These are phyloP conservation scores for Fagus crenata DNA, from an alignment of 306 rosid species.

Conservation along the genomic window DNA sequence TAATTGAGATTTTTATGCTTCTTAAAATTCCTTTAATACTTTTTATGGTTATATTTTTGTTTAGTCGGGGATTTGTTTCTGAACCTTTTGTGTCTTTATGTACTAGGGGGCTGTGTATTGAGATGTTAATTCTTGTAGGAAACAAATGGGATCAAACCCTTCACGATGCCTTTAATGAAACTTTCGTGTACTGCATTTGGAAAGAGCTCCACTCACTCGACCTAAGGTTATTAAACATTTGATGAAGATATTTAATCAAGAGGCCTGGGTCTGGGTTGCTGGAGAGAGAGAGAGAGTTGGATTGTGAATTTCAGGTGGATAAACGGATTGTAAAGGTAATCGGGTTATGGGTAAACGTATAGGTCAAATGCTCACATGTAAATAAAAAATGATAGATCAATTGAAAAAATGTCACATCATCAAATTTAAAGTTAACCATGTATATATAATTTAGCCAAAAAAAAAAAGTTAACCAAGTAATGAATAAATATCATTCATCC, in stretches of 20 bases:
- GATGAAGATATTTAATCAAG: constrained; percentile 78
- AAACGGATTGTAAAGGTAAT: no score
- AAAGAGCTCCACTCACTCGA: constrained; percentile 87
- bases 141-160: constrained; percentile 89
- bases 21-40: no score
- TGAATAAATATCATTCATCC: no score
- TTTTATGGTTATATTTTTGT: neutral
- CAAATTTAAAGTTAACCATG: no score
- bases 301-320: no score
- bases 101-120: constrained; percentile 14
- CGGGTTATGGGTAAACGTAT: no score
- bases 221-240: constrained; percentile 68
- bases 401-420: no score
- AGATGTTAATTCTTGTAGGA: constrained; percentile 49
- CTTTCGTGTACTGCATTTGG: constrained; percentile 90
- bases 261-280: constrained; percentile 56
- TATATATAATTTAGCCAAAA: no score
- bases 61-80: neutral
- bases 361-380: no score
- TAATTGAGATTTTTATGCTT: no score
- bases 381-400: no score
- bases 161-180: constrained; percentile 92
- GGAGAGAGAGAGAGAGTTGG: constrained; percentile 37
- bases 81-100: neutral
- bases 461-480: no score